These are phyloP conservation scores for Microstegium vimineum DNA, from an alignment of 176 grass and related monocot genomes.

Conservation along the genomic window DNA sequence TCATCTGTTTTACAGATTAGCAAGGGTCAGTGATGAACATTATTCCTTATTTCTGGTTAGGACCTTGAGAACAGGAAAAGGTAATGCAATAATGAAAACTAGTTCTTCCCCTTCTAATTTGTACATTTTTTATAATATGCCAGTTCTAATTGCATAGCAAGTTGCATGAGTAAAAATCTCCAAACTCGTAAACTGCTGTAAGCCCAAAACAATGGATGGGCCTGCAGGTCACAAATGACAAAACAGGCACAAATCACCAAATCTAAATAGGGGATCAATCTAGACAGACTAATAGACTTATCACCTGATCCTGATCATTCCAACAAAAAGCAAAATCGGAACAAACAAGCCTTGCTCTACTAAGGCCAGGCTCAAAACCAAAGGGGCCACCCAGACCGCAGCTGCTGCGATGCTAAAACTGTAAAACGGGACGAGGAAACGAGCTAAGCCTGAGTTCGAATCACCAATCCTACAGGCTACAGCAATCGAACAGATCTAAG, in stretches of 20 bases:
- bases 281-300: neutral
- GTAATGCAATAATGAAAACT: too few relatives aligned
- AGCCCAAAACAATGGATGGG: too few relatives aligned
- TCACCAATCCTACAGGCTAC: neutral
- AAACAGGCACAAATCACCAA: neutral
- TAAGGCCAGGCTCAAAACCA: neutral
- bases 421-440: neutral
- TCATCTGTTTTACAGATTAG: neutral
- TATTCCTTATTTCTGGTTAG: too few relatives aligned
- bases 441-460: neutral
- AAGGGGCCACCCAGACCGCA: neutral
- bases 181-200: too few relatives aligned
- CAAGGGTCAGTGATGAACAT: too few relatives aligned
- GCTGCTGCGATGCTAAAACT: neutral
- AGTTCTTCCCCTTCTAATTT: too few relatives aligned
- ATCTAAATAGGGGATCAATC: neutral
- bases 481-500: constrained; percentile 26
- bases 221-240: too few relatives aligned
- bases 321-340: neutral
- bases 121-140: too few relatives aligned
- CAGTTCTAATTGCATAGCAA: too few relatives aligned
- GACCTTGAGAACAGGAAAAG: too few relatives aligned
- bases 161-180: too few relatives aligned
- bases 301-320: too few relatives aligned
- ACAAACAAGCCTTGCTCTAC: neutral